Evolutionary conservation across 345 rosid genomes (phyloP), one percentile per base, ranked within the genome.

Genomic region (Acer yangbiense): DNA sequence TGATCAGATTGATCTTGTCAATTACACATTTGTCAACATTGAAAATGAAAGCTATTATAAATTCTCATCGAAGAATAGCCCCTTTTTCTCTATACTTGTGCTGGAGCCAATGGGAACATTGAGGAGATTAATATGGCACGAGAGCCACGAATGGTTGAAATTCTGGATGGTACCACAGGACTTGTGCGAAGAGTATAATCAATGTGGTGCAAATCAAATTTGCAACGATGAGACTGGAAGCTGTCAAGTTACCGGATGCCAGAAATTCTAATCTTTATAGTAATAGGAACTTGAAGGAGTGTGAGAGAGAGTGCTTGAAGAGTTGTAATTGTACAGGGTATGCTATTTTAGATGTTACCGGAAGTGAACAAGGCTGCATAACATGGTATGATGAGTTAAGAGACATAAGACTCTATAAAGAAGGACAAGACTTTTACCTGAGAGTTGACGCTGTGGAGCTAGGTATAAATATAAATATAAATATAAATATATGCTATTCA

Each of bases 131-230:
- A 23, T 8, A 0, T 83, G 82, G 86, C 67, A 61, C 3, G 63
- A 75, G 11, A 66, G 2, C 0, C 43, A 68, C 0, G 1, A n/a
- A 2, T 80, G 82, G 82, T 57, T 3, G 0, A 73, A 61, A 43
- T 16, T 41, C 54, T 58, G 44, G 79, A 23, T 25, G 11, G n/a
- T 2, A 0, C 82, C 83, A 0, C 27, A 1, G 23, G 85, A 85
- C 61, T 43, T 55, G 20, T 85, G 87, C 12, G 85, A 80, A 4
- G 63, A 70, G 13, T 85, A 79, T 29, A 21, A 32, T 5, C 0
- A 58, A 1, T 82, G 85, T 55, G 78, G 83, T 9, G 61, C 72
- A 3, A 48, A 79, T 41, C 54, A 9, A 60, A 52, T 6, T 6
- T 83, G 83, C 64, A 62, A 78, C 1, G 54, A 60, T 10, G 20